phyloP scores from a whole-genome alignment of 345 rosid genomes.

The Aethionema arabicum region DNA sequence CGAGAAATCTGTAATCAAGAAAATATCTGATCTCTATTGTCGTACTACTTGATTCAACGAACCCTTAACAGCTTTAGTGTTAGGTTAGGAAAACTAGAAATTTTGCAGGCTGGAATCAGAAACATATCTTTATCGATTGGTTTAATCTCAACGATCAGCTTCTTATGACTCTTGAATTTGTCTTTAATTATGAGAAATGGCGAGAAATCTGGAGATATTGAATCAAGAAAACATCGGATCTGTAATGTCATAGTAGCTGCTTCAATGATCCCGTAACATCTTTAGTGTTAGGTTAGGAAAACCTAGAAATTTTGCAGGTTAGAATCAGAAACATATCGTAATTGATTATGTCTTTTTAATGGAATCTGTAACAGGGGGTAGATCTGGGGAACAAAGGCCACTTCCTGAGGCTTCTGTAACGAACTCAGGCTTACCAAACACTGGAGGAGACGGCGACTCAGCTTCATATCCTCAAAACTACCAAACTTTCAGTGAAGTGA shows the following conservation, averaged over 20 bases:
- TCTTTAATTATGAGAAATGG: too few species aligned
- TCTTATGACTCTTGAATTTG: too few species aligned
- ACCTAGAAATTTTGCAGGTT: slow-evolving; percentile 24
- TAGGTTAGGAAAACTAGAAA: not conserved
- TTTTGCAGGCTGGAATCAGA: slow-evolving; percentile 36
- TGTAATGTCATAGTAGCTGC: not conserved
- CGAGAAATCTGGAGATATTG: too few species aligned
- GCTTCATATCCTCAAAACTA: slow-evolving; percentile 22
- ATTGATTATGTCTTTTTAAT: slow-evolving; percentile 15
- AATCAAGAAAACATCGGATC: too few species aligned
- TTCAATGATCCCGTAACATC: not conserved
- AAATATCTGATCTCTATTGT: not conserved
- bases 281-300: slow-evolving; percentile 1
- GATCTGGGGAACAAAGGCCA: slow-evolving; percentile 1
- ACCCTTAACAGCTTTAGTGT: not conserved
- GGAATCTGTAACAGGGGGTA: slow-evolving; percentile 29
- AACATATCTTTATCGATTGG: slow-evolving; percentile 14
- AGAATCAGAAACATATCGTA: slow-evolving; percentile 25
- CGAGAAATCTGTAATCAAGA: too few species aligned
- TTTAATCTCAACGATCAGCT: not conserved
- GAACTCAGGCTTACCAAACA: slow-evolving; percentile 13
- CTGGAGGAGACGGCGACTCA: not conserved
- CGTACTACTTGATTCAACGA: not conserved
- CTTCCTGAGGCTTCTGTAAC: slow-evolving; percentile 29
- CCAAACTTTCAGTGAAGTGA: slow-evolving; percentile 29